Evolutionary conservation across 495 filamentous ascomycete genomes (phyloP).

Genomic region (Neurospora sp.): DNA sequence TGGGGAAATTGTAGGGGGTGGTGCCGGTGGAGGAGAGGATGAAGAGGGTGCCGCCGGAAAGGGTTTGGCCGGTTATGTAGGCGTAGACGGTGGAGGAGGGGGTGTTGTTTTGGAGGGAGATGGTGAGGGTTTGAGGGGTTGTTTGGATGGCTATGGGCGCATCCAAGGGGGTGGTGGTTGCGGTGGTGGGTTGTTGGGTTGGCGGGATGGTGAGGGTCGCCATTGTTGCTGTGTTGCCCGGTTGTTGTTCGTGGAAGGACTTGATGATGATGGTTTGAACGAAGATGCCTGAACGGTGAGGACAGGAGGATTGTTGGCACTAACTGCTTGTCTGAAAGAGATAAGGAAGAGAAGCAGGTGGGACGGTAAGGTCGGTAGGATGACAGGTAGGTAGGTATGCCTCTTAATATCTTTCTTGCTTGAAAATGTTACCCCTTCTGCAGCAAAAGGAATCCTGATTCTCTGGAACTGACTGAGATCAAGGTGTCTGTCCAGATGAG

Average conservation of each 20-base stretch:
- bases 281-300: background rate
- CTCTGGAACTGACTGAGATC: background rate
- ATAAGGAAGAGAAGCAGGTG: background rate
- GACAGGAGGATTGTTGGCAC: background rate
- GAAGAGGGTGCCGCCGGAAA: conserved; percentile 49
- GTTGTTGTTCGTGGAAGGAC: background rate
- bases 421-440: background rate
- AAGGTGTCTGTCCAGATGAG: background rate
- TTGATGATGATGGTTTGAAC: background rate
- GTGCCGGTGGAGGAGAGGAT: conserved; percentile 50
- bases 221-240: background rate
- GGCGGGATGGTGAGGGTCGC: background rate
- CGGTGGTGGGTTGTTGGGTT: background rate
- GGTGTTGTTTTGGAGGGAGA: conserved; percentile 55
- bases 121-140: conserved; percentile 30
- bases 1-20: conserved; percentile 23
- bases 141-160: conserved; percentile 10
- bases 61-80: conserved; percentile 58
- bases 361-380: background rate
- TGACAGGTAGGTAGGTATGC: background rate
- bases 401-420: background rate
- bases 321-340: background rate
- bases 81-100: conserved; percentile 51
- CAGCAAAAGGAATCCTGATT: background rate
- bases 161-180: conserved; percentile 8